A percentile compares a stretch with the other conserved stretches of the same genome.
phyloP scores from a whole-genome alignment of 2,329 filamentous ascomycete species.

The Uncinocarpus reesii region DNA sequence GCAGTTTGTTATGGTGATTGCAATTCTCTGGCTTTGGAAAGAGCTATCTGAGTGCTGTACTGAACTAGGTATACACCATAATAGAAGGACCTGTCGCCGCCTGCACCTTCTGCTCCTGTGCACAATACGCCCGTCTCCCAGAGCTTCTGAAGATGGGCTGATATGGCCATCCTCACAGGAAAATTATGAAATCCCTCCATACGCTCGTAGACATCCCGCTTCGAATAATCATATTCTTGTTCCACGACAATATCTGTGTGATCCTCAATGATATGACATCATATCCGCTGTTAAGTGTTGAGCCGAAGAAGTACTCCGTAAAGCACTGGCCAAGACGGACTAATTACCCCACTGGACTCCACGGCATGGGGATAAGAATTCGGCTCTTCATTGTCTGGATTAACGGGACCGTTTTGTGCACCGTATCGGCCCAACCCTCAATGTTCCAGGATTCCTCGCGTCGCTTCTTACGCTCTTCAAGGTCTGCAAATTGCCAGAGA shows the following conservation, averaged over 20 bases:
- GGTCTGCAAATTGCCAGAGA: conserved; percentile 94
- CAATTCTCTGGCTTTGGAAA: background rate
- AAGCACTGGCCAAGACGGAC: background rate
- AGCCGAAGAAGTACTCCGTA: background rate
- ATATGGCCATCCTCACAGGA: too few relatives aligned
- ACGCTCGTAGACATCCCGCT: too few relatives aligned
- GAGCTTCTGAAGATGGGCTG: too few relatives aligned
- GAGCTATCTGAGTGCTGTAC: background rate
- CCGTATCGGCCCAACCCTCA: conserved; percentile 92
- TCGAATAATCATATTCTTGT: too few relatives aligned
- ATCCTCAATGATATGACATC: too few relatives aligned
- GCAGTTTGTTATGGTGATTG: background rate
- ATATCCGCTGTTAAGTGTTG: background rate
- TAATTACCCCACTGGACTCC: conserved; percentile 75
- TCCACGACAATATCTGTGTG: too few relatives aligned
- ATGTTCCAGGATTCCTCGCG: conserved; percentile 92
- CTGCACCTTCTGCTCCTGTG: too few relatives aligned
- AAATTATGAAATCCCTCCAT: too few relatives aligned
- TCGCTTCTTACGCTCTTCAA: conserved; percentile 82
- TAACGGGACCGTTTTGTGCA: conserved; percentile 95
- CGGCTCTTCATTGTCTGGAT: conserved; percentile 95
- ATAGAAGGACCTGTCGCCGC: too few relatives aligned
- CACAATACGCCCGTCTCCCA: too few relatives aligned
- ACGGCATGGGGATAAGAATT: conserved; percentile 87
- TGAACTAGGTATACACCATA: too few relatives aligned